Conservation (phyloP, 2,329 filamentous ascomycete genomes). For the Neofusicoccum parvum region DNA sequence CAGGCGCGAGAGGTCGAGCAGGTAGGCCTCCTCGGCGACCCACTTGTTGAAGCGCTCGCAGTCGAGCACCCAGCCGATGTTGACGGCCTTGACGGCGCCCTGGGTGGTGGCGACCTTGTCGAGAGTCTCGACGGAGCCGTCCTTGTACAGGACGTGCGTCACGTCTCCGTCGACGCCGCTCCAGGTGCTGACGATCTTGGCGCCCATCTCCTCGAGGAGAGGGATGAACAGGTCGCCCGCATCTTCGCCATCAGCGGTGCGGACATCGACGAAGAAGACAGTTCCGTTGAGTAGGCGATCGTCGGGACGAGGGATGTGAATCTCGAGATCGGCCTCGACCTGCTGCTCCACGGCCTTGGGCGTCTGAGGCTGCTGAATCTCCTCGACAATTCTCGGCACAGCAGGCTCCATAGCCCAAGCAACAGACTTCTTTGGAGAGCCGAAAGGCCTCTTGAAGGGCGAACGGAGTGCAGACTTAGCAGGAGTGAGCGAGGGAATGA, state of each 20-base stretch:
- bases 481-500: constrained; percentile 23
- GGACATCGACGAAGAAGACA: constrained; percentile 80
- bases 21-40: constrained; percentile 36
- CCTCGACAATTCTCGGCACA: background rate
- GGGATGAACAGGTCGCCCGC: constrained; percentile 72
- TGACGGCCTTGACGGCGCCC: constrained; percentile 73
- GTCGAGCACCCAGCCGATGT: constrained; percentile 85
- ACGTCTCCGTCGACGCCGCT: constrained; percentile 72
- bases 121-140: constrained; percentile 76
- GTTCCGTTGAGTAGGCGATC: constrained; percentile 56
- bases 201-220: constrained; percentile 78
- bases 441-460: constrained; percentile 33
- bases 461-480: constrained; percentile 37
- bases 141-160: constrained; percentile 89
- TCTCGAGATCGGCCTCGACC: constrained; percentile 22
- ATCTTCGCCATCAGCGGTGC: constrained; percentile 73
- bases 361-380: constrained; percentile 16
- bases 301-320: constrained; percentile 29
- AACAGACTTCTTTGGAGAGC: constrained; percentile 41
- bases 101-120: constrained; percentile 75
- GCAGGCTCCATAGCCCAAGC: constrained; percentile 29
- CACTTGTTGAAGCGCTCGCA: constrained; percentile 38
- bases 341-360: constrained; percentile 10
- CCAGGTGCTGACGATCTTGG: constrained; percentile 76
- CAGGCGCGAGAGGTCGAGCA: constrained; percentile 31